These are phyloP conservation scores for Ehretia macrophylla DNA, from an alignment of 257 asterid species.

Conservation along the genomic window DNA sequence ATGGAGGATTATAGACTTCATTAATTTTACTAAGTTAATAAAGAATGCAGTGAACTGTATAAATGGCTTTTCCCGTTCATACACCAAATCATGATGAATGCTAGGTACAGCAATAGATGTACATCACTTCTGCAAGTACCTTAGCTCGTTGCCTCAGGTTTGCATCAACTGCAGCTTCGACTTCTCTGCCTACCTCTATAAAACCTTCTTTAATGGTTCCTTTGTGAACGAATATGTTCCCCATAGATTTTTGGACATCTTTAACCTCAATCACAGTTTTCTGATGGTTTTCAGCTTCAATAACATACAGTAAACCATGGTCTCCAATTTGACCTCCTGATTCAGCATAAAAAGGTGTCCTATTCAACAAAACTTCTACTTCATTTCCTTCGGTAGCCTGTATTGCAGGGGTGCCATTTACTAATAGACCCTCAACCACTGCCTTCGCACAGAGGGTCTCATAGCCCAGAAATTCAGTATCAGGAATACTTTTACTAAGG, in stretches of 20 bases:
- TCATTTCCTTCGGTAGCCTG: slow-evolving; percentile 79
- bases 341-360: slow-evolving; percentile 95
- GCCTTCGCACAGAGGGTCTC: slow-evolving; percentile 57
- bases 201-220: slow-evolving; percentile 70
- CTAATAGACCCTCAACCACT: slow-evolving; percentile 70
- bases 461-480: slow-evolving; percentile 86
- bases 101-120: too few relatives aligned
- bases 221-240: slow-evolving; percentile 78
- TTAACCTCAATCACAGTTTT: slow-evolving; percentile 58
- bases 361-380: slow-evolving; percentile 76
- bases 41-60: neutral
- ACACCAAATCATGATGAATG: too few relatives aligned
- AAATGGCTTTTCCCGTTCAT: too few relatives aligned
- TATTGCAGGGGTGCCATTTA: slow-evolving; percentile 61
- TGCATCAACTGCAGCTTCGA: slow-evolving; percentile 85
- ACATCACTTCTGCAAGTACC: slow-evolving; percentile 32
- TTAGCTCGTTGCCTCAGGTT: slow-evolving; percentile 82
- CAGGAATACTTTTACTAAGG: slow-evolving; percentile 53
- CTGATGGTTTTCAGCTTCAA: slow-evolving; percentile 35
- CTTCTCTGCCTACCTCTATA: slow-evolving; percentile 63
- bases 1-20: neutral
- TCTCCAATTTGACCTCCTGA: slow-evolving; percentile 98
- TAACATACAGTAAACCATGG: slow-evolving; percentile 52
- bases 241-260: slow-evolving; percentile 76
- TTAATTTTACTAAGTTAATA: neutral